Evolutionary conservation across 208 protist genomes (phyloP).

Genomic region (Leishmania braziliensis): DNA sequence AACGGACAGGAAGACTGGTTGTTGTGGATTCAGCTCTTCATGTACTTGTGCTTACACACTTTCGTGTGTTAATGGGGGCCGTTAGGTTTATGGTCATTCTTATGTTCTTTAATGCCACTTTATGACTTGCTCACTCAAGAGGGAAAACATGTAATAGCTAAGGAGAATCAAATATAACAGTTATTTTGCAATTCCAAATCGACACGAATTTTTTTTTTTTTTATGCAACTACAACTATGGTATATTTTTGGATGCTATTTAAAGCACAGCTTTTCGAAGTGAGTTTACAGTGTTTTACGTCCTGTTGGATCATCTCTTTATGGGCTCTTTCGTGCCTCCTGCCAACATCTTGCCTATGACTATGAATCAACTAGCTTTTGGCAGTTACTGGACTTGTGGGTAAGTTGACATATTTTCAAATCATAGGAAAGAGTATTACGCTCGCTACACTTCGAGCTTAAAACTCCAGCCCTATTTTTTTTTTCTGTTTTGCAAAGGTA

Average conservation of each 20-base stretch:
- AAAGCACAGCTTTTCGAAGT: background rate
- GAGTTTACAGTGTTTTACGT: background rate
- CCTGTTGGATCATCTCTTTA: background rate
- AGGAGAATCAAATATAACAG: too few species aligned
- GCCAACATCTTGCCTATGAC: background rate
- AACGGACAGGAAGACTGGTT: too few species aligned
- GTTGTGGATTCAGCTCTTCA: background rate
- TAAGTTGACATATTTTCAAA: background rate
- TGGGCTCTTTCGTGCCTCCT: background rate
- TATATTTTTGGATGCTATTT: background rate
- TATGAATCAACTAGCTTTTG: background rate
- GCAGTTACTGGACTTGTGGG: background rate
- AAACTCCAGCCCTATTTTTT: background rate
- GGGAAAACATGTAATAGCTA: background rate
- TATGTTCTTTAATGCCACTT: background rate
- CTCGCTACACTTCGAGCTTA: background rate
- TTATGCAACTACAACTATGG: background rate
- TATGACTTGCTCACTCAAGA: background rate
- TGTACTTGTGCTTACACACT: background rate
- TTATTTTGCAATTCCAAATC: background rate
- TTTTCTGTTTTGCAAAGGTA: background rate
- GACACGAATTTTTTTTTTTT: background rate
- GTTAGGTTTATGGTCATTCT: background rate
- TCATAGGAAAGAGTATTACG: background rate
- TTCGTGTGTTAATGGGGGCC: background rate